phyloP scores from a whole-genome alignment of 1,139 yeast genomes.

The Candida albicans region DNA sequence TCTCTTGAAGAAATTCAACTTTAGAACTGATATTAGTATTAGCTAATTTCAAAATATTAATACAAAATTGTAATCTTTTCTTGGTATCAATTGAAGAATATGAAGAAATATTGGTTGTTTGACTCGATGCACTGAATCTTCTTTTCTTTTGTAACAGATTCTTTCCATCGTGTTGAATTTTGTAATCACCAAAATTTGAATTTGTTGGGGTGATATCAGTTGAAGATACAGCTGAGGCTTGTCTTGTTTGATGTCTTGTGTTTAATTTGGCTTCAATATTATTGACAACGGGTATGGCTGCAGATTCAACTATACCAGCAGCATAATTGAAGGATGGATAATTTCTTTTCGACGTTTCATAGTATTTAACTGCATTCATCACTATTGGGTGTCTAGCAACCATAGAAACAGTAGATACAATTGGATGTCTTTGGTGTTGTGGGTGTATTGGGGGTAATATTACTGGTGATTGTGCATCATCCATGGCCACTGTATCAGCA shows the following conservation, averaged over 20 bases:
- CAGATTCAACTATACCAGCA: conserved; percentile 65
- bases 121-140: conserved; percentile 17
- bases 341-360: conserved; percentile 54
- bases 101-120: conserved; percentile 13
- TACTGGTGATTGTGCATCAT: conserved; percentile 7
- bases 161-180: conserved; percentile 3
- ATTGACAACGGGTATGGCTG: conserved; percentile 57
- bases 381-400: conserved; percentile 51
- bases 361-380: conserved; percentile 58
- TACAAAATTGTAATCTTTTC: conserved; percentile 67
- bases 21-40: conserved; percentile 68
- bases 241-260: conserved; percentile 35
- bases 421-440: conserved; percentile 33
- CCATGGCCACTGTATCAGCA: conserved; percentile 6
- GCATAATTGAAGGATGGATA: conserved; percentile 64
- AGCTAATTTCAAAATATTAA: conserved; percentile 73
- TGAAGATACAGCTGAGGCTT: conserved; percentile 10
- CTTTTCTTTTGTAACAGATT: conserved; percentile 21
- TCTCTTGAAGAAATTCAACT: conserved; percentile 58
- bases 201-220: conserved; percentile 10
- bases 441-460: conserved; percentile 5
- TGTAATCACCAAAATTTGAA: conserved; percentile 10
- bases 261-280: conserved; percentile 50
- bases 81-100: conserved; percentile 52
- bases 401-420: conserved; percentile 45